These are phyloP conservation scores for Vigna unguiculata DNA, from an alignment of 306 rosid species.

Conservation along the genomic window DNA sequence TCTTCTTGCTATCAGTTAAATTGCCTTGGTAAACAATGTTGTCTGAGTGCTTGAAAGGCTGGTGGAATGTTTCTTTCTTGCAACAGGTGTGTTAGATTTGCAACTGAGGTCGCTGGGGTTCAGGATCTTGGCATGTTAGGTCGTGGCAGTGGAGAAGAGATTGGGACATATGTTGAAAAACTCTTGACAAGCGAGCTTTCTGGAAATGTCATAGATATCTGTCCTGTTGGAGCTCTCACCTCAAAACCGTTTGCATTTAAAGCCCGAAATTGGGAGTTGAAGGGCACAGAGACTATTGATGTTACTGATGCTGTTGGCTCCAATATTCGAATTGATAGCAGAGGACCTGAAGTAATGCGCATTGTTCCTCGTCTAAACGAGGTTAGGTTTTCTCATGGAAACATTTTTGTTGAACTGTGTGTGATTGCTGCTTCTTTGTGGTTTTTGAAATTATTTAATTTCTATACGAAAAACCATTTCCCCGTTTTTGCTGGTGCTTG, in stretches of 20 bases:
- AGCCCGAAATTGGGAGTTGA: slow-evolving; percentile 97
- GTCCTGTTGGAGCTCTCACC: slow-evolving; percentile 98
- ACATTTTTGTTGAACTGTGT: slow-evolving; percentile 32
- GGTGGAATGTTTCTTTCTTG: slow-evolving; percentile 36
- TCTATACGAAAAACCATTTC: slow-evolving; percentile 19
- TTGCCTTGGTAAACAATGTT: slow-evolving; percentile 34
- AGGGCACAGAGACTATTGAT: slow-evolving; percentile 94
- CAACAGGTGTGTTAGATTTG: slow-evolving; percentile 96
- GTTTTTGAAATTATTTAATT: slow-evolving; percentile 14
- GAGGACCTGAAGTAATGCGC: slow-evolving; percentile 98
- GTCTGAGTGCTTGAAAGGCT: slow-evolving; percentile 41
- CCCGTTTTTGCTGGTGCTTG: slow-evolving; percentile 12
- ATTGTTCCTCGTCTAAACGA: slow-evolving; percentile 92
- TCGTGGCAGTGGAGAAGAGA: slow-evolving; percentile 99
- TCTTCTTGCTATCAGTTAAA: slow-evolving; percentile 30
- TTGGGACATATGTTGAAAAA: slow-evolving; percentile 96
- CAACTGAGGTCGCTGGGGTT: slow-evolving; percentile 98
- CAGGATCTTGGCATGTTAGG: slow-evolving; percentile 99
- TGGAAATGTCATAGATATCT: slow-evolving; percentile 97
- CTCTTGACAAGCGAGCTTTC: slow-evolving; percentile 98
- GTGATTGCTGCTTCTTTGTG: slow-evolving; percentile 26
- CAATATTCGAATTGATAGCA: slow-evolving; percentile 94
- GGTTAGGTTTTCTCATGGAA: slow-evolving; percentile 57
- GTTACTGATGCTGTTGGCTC: slow-evolving; percentile 99
- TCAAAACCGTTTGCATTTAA: slow-evolving; percentile 99